These are phyloP conservation scores for Schrenkiella parvula DNA, from an alignment of 345 rosid genomes.

Conservation along the genomic window DNA sequence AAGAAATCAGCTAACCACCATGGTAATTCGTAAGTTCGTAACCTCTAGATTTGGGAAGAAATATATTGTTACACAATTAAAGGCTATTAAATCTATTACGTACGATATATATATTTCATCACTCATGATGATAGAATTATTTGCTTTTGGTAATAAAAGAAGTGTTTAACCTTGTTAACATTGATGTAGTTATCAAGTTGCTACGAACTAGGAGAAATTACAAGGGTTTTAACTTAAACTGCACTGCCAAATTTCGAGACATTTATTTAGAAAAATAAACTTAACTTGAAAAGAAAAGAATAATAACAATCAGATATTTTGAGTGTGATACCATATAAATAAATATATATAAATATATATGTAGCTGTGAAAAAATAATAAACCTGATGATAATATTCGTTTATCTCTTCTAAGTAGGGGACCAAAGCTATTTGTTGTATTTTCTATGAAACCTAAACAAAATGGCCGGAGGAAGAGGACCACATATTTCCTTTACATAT, in stretches of 20 bases:
- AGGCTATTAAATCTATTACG: too few species aligned
- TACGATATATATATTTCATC: not conserved
- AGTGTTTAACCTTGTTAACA: not conserved
- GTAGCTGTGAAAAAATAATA: not conserved
- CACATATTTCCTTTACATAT: constrained; percentile 12
- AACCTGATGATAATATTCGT: not conserved
- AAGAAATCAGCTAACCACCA: not conserved
- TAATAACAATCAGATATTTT: not conserved
- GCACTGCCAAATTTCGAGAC: not conserved
- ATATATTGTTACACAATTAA: too few species aligned
- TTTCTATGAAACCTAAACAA: constrained; percentile 19
- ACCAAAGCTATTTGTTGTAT: constrained; percentile 28
- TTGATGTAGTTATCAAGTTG: not conserved
- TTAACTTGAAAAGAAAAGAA: not conserved
- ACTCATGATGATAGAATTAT: not conserved
- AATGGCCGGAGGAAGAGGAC: constrained; percentile 21
- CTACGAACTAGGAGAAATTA: not conserved
- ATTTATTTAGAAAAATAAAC: not conserved
- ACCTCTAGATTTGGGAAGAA: too few species aligned
- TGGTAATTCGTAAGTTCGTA: too few species aligned
- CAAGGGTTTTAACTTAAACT: not conserved
- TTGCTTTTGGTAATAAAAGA: too few species aligned
- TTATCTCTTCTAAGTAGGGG: constrained; percentile 28
- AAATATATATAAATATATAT: not conserved
- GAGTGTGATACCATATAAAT: not conserved